Evolutionary conservation across 116 monocot species (phyloP), one percentile per base, ranked within the genome.

Genomic region (Cymodocea nodosa): DNA sequence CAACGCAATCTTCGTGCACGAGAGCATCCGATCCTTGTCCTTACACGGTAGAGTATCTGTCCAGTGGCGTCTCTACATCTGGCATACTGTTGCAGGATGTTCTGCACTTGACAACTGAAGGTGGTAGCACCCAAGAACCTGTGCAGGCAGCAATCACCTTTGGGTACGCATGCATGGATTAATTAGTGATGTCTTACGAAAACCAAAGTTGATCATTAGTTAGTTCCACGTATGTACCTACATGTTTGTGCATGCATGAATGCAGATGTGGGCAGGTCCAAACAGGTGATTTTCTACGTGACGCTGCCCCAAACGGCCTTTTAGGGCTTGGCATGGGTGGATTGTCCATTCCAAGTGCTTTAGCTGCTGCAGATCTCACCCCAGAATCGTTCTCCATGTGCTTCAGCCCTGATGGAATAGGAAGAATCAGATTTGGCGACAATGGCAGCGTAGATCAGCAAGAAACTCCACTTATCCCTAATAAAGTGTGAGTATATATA

Each of bases 341-440:
- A 14, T 56, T 83, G 51, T 87, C 97, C 22, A 81, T 97, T 66
- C 97, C 97, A 24, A 97, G 97, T 64, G 74, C 78, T 71, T 77
- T 91, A 64, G 72, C 91, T 35, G 78, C 69, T 15, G 48, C 54
- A 52, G 85, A 85, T 49, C 76, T 88, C 52, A 73, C 72, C 44
- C 49, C 88, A 58, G 71, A 97, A 78, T 97, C 97, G 17, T 97
- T 97, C 60, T 91, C 97, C 23, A 97, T 97, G 97, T 97, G 97
- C 71, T 97, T 97, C 68, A 75, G 82, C 1, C 75, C 7, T 62
- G 73, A 88, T 76, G 82, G 80, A 23, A 2, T 78, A 34, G 97
- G 97, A 51, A 83, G 91, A 77, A 87, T 97, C 30, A 81, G 65
- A 71, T 97, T 97, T 77, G 91, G 97, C 23, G 97, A 97, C 68